Evolutionary conservation across 2,329 filamentous ascomycete species (phyloP).

Genomic region (Sarocladium brachiariae): DNA sequence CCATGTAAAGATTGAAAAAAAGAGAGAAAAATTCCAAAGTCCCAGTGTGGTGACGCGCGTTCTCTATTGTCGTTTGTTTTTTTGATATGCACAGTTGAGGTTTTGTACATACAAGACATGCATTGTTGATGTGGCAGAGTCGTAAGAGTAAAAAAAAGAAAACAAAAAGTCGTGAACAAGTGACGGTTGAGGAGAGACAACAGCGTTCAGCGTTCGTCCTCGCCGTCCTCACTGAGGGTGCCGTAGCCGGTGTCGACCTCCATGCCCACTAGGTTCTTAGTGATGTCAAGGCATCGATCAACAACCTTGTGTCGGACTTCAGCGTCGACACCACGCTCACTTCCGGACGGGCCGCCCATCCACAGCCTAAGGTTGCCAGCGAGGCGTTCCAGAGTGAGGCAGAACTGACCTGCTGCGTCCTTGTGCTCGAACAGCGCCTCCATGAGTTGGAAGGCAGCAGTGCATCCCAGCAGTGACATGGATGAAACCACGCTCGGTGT

Average conservation of each 20-base stretch:
- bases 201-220: constrained; percentile 29
- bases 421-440: constrained; percentile 42
- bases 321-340: constrained; percentile 42
- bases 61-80: background rate
- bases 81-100: background rate
- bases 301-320: constrained; percentile 48
- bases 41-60: background rate
- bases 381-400: constrained; percentile 45
- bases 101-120: background rate
- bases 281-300: constrained; percentile 47
- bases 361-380: constrained; percentile 53
- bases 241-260: constrained; percentile 54
- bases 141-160: too few species aligned
- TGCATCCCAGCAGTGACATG: constrained; percentile 53
- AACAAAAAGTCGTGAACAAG: too few species aligned
- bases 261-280: constrained; percentile 52
- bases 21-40: background rate
- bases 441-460: constrained; percentile 53
- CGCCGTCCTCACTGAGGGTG: constrained; percentile 47
- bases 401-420: constrained; percentile 39
- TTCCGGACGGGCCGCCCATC: constrained; percentile 48
- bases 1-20: background rate
- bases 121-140: background rate
- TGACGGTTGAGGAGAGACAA: too few species aligned
- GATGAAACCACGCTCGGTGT: constrained; percentile 32